Evolutionary conservation across 2,329 filamentous ascomycete species (phyloP), one percentile per base, ranked within the genome.

Genomic region (Fusarium heterosporum): DNA sequence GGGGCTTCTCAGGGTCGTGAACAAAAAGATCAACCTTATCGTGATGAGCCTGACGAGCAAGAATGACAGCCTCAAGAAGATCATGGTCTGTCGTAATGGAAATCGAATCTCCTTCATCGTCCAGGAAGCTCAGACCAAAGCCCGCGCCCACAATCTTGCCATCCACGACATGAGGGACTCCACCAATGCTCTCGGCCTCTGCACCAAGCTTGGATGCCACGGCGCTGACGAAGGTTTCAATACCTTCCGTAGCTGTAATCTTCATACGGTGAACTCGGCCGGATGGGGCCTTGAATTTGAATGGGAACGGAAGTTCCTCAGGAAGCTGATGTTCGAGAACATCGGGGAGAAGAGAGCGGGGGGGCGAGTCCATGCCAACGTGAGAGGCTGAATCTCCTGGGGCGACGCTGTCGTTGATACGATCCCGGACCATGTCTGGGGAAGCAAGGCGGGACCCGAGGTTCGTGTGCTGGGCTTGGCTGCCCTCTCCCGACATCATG

Each of bases 21-120:
- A 98, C 94, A 73, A 97, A 98, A 16, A 99, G 85, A 74, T 99
- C 96, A 19, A 99, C 96, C 84, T 99, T 99, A 71, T 98, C 96
- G 43, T 89, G 89, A 70, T 84, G 88, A 43, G 87, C 85, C 59
- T 91, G 89, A 61, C 93, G 90, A 6, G 95, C 93, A 28, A 98
- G 86, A 19, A 90, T 84, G 69, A 99, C 93, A 3, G 96, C 93
- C 79, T 99, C 96, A 3, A 96, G 81, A 40, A 99, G 86, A 76
- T 99, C 96, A 68, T 95, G 90, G 75, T 98, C 93, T 0, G 95
- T 97, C 12, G 96, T 99, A 76, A 99, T 97, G 39, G 94, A 97
- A 16, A 99, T 93, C 1, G 93, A 94, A 76, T 99, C 96, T 56
- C 96, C 95, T 76, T 99, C 96, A 72, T 98, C 95, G 76, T 99